phyloP scores from a whole-genome alignment of 2,329 filamentous ascomycete species.

The Trichoderma polysporum region DNA sequence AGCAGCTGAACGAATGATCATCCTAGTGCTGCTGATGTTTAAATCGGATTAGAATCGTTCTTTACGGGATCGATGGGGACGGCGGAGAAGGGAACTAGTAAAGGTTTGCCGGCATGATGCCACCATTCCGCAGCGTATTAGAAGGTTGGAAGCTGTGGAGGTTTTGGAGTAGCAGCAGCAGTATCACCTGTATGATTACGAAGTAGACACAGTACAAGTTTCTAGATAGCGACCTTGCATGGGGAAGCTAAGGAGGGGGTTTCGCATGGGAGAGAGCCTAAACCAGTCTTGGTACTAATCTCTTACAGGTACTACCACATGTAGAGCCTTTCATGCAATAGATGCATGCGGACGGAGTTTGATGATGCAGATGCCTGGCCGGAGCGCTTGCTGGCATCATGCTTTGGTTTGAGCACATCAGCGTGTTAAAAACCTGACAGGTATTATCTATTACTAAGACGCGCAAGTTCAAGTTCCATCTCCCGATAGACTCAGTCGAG shows the following conservation, averaged over 20 bases:
- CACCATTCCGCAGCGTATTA: neutral
- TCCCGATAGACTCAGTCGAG: neutral
- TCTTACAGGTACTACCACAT: neutral
- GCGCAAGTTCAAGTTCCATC: too few relatives aligned
- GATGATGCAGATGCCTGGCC: neutral
- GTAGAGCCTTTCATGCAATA: neutral
- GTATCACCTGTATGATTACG: neutral
- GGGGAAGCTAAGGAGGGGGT: neutral
- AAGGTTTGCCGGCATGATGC: neutral
- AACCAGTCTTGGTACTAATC: conserved; percentile 1
- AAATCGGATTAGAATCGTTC: neutral
- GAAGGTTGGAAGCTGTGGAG: neutral
- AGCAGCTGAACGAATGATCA: neutral
- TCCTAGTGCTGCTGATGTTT: neutral
- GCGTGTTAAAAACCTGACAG: too few relatives aligned
- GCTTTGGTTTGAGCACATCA: neutral
- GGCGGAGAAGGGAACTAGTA: neutral
- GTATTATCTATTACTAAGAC: too few relatives aligned
- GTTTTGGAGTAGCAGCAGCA: neutral
- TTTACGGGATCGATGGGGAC: neutral
- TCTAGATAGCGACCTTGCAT: conserved; percentile 3
- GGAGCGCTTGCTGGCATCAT: neutral
- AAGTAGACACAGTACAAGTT: neutral
- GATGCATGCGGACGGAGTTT: neutral
- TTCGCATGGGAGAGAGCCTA: neutral